Base-by-base conservation (phyloP, 768 basidiomycete species). In the Phlegmacium glaucopus region DNA sequence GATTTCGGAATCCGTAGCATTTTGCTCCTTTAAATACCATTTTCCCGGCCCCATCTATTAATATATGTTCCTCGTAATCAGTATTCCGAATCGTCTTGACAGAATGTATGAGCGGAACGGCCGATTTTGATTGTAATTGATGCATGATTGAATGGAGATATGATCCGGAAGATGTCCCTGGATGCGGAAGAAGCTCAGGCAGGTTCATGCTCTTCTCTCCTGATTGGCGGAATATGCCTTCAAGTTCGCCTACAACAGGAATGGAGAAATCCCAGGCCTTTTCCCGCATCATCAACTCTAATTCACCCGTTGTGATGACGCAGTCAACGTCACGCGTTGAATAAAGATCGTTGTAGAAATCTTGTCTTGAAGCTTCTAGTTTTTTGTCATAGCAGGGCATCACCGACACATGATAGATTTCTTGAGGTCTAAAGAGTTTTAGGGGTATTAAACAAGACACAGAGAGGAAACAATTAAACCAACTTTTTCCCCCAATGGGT, bases 311-410 rank as follows among this genome's bases (percentile, higher is more conserved):
- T 10, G 96, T 97, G 52, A 98, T 80, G 18, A 99, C 96, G 62
- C 94, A 96, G 66, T 98, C 96, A 38, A 97, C 91, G 56, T 98
- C 95, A 45, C 94, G 76, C 9, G 92, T 93, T 32, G 85, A 75
- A 65, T 91, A 87, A 1, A 79, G 55, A 7, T 87, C 84, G 51
- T 85, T 83, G 61, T 91, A 92, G 61, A 98, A 99, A 61, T 99
- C 94, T 39, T 84, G 80, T 22, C 96, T 79, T 8, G 94, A 97
- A 0, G 96, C 96, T 68, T 99, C 96, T 12, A 99, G 82, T 62
- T 99, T 99, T 71, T 98, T 98, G 77, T 99, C 96, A 67, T 98
- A 98, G 67, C 96, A 99, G 0, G 96, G 95, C 94, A 98, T 98
- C 42, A 97, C 94, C 0, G 92, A 79, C 44, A 98, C 93, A 60